A percentile compares a stretch with the other conserved stretches of the same genome.
These are phyloP conservation scores for Friedmanniomyces endolithicus DNA, from an alignment of 495 filamentous ascomycete species.

Conservation along the genomic window DNA sequence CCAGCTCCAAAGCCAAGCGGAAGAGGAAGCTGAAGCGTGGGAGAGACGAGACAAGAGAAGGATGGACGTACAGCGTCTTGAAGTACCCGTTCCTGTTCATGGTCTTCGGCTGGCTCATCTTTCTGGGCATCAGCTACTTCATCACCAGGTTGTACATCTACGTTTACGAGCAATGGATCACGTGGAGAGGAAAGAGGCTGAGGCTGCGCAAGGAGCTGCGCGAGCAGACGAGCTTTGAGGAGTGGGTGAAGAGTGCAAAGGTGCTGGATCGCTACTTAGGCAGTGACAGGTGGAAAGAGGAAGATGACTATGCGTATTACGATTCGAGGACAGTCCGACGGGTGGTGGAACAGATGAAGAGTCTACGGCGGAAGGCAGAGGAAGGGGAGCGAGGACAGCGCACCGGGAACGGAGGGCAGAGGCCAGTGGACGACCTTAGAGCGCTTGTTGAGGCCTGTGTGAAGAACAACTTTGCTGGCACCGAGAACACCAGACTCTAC, in stretches of 20 bases:
- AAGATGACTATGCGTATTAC: conserved; percentile 89
- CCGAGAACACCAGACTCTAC: conserved; percentile 89
- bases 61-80: conserved; percentile 71
- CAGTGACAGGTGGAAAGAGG: conserved; percentile 73
- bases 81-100: conserved; percentile 82
- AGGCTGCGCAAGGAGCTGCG: conserved; percentile 55
- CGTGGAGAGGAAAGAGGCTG: conserved; percentile 64
- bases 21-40: conserved; percentile 28
- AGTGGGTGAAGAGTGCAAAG: conserved; percentile 69
- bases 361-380: conserved; percentile 45
- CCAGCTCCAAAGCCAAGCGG: conserved; percentile 22
- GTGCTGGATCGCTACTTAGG: conserved; percentile 72
- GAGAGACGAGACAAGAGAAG: conserved; percentile 87
- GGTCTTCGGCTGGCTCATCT: conserved; percentile 67
- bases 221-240: conserved; percentile 56
- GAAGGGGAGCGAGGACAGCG: conserved; percentile 35
- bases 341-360: conserved; percentile 61
- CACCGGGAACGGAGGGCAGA: conserved; percentile 26
- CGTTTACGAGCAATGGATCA: conserved; percentile 66
- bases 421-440: conserved; percentile 58
- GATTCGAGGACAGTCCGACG: conserved; percentile 68
- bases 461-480: conserved; percentile 91
- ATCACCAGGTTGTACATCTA: conserved; percentile 80
- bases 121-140: conserved; percentile 57
- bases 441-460: conserved; percentile 75